Evolutionary conservation across 192 early-diverging fungal genomes (phyloP), one percentile per base, ranked within the genome.

Genomic region (Mortierella alpina): DNA sequence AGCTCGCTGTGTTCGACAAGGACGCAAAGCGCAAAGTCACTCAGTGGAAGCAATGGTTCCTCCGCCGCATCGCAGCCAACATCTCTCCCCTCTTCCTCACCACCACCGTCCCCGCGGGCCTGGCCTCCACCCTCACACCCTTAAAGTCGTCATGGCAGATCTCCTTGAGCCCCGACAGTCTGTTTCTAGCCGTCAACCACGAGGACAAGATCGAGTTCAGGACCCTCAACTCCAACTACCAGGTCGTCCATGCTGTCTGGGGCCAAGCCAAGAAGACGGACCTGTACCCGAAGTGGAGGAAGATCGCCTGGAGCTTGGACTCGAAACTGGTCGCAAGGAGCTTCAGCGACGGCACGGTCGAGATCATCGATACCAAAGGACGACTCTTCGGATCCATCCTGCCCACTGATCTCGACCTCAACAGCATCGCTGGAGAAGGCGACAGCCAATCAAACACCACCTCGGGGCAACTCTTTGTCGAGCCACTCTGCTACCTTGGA

Each of bases 121-220:
- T 85, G 15, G 52, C 82, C 39, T 77, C 82, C 17, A 70, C 75
- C 4, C 66, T 72, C 12, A 82, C 82, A 20, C 76, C 71, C 11
- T 39, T 85, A 17, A 79, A 71, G 40, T 79, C 75, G 6, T 56
- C 82, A 1, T 83, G 81, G 82, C 65, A 71, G 41, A 66, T 83
- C 51, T 63, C 74, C 13, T 31, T 83, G 7, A 79, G 75, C 15
- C 84, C 84, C 8, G 63, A 85, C 56, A 73, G 81, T 31, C 62
- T 75, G 31, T 79, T 71, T 61, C 60, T 85, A 6, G 84, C 84
- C 7, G 82, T 83, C 5, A 73, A 79, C 18, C 82, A 83, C 15
- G 84, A 85, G 41, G 73, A 80, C 55, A 83, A 83, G 59, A 74
- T 85, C 61, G 84, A 85, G 63, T 73, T 85, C 61, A 61, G 82